These are phyloP conservation scores for Lonicera japonica DNA, from an alignment of 129 eudicot species.

Conservation along the genomic window DNA sequence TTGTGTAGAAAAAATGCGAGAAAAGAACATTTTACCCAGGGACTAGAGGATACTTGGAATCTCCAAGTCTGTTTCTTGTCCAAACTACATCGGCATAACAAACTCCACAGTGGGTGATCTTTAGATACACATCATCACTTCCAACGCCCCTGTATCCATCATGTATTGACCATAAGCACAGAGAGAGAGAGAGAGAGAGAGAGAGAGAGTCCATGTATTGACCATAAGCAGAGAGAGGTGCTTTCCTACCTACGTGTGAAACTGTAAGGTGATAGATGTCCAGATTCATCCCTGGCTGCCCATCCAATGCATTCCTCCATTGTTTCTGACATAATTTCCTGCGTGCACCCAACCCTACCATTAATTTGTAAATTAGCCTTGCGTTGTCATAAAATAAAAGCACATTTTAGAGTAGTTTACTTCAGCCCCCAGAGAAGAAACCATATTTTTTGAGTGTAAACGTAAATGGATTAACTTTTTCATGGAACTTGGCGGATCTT, in stretches of 20 bases:
- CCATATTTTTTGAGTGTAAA: no score
- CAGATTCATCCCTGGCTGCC: constrained; percentile 25
- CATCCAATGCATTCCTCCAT: constrained; percentile 16
- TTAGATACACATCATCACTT: constrained; percentile 12
- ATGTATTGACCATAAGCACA: no score
- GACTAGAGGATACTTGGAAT: constrained; percentile 26
- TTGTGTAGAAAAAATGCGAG: not conserved
- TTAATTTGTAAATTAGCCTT: no score
- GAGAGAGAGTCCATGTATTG: no score
- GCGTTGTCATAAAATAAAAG: no score
- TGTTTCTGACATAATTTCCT: not conserved
- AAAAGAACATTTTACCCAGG: constrained; percentile 14
- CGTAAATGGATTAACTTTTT: no score
- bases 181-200: no score
- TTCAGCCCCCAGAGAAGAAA: no score
- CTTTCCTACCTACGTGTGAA: constrained; percentile 11
- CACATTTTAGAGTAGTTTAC: no score
- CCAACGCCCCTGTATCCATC: constrained; percentile 9
- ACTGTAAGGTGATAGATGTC: constrained; percentile 15
- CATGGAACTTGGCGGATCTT: no score
- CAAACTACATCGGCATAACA: constrained; percentile 26
- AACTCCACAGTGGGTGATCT: constrained; percentile 23
- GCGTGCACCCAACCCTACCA: no score
- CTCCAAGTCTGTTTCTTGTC: constrained; percentile 16
- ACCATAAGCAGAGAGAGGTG: no score